Base-by-base conservation (phyloP, 1,284 basidiomycete genomes). In the Mycena sp. region DNA sequence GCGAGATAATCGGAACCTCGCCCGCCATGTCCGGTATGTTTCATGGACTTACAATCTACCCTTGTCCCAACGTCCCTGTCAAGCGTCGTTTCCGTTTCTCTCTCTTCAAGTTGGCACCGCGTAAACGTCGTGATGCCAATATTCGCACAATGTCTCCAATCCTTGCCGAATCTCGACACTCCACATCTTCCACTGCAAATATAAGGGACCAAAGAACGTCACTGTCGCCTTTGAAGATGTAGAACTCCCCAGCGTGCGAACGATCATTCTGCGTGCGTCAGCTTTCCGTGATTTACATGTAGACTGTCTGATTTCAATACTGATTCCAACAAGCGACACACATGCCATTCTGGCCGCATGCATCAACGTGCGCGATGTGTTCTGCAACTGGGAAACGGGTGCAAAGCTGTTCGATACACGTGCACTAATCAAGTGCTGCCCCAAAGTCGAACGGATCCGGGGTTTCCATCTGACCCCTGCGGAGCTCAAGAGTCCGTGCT, bases 121-220 rank as follows among this genome's bases (percentile, higher is more conserved):
- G 58, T 67, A 3, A 43, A 53, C 1, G 67, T 70, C 3, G 70
- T 76, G 23, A 62, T 78, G 3, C 69, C 74, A 4, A 67, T 68
- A 6, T 74, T 81, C 29, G 74, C 72, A n/a, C 53, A 61, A 14
- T 78, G 73, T 56, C 71, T 79, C 7, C 66, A 69, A 6, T 62
- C 55, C 9, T 59, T 78, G 3, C 77, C 78, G 10, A 78, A 76
- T 58, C 69, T 80, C 11, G 68, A 74, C 50, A 76, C 74, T 3
- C 67, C 71, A 77, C 65, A 68, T 78, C 26, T 37, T 76, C 23
- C 70, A 73, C 25, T 70, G 70, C 0, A 71, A 75, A 43, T 61
- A 65, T 3, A 52, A 71, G 35, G 77, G 74, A 70, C 71, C 69
- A 6, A 69, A 70, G 6, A 51, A 59, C 4, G 62, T 81, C 52